Percentiles rank a stretch among this genome's conserved stretches.
Conservation (phyloP, 305 asterid genomes). For the Solanum aculeatissimum region DNA sequence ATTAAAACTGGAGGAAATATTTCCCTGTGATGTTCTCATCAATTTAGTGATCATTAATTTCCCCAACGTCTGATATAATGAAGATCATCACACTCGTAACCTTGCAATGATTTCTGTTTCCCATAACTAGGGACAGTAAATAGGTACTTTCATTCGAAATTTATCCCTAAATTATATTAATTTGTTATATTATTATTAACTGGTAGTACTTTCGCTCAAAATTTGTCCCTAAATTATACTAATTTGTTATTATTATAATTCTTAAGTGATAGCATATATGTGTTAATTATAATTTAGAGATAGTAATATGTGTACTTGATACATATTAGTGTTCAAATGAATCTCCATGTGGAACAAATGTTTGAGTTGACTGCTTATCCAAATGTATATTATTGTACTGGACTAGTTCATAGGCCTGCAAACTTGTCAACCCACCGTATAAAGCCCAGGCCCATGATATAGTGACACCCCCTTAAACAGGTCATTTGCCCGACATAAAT, state of each 20-base stretch:
- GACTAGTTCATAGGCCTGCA: background rate
- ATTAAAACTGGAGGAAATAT: background rate
- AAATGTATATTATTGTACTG: background rate
- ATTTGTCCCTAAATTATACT: background rate
- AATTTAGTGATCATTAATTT: background rate
- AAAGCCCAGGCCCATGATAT: background rate
- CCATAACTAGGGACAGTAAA: background rate
- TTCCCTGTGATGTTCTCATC: background rate
- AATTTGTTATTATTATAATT: background rate
- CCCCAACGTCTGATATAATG: background rate
- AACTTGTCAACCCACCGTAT: background rate
- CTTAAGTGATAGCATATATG: background rate
- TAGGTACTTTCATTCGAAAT: background rate
- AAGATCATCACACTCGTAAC: background rate
- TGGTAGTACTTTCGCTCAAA: background rate
- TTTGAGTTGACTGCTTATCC: background rate
- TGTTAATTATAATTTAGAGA: background rate
- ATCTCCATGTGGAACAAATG: background rate
- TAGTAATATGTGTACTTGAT: background rate
- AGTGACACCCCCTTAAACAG: background rate
- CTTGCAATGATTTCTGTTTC: background rate
- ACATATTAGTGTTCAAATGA: background rate
- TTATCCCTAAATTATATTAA: background rate
- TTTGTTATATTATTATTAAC: background rate
- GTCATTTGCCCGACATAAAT: background rate